phyloP scores from a whole-genome alignment of 371 early-diverging fungal genomes.

The Zychaea mexicana region DNA sequence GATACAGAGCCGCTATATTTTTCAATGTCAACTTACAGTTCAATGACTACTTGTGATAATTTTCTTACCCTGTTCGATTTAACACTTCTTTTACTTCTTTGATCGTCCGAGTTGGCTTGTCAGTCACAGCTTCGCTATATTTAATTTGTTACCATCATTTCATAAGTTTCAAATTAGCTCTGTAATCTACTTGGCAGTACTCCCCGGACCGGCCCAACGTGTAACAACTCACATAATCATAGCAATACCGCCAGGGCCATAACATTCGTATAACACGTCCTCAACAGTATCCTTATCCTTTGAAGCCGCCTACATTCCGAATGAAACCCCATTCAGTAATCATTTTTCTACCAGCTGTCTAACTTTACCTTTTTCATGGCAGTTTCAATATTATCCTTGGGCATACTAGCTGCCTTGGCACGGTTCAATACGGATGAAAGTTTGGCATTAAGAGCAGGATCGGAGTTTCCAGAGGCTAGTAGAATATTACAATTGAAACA shows the following conservation, averaged over 20 bases:
- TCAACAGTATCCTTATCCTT: conserved; percentile 48
- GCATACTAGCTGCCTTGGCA: conserved; percentile 65
- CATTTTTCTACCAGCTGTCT: too few species aligned
- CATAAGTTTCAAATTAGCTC: too few species aligned
- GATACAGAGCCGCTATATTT: conserved; percentile 55
- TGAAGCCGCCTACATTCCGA: conserved; percentile 18
- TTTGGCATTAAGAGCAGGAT: conserved; percentile 49
- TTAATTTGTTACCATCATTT: neutral
- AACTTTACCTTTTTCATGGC: conserved; percentile 63
- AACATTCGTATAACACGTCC: conserved; percentile 66
- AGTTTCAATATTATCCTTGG: conserved; percentile 73
- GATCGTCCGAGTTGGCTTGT: conserved; percentile 68
- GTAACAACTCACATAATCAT: conserved; percentile 63
- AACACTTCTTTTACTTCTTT: conserved; percentile 69
- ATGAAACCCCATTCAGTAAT: neutral
- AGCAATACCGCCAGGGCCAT: conserved; percentile 65
- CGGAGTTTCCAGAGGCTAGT: conserved; percentile 54
- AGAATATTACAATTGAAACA: neutral
- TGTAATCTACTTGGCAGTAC: too few species aligned
- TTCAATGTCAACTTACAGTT: too few species aligned
- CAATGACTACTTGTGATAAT: too few species aligned
- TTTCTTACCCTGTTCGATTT: conserved; percentile 52
- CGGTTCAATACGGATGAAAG: conserved; percentile 62
- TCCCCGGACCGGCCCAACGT: too few species aligned
- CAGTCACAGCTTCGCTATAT: conserved; percentile 59